phyloP scores from a whole-genome alignment of 345 rosid genomes.

The Eutrema japonicum region DNA sequence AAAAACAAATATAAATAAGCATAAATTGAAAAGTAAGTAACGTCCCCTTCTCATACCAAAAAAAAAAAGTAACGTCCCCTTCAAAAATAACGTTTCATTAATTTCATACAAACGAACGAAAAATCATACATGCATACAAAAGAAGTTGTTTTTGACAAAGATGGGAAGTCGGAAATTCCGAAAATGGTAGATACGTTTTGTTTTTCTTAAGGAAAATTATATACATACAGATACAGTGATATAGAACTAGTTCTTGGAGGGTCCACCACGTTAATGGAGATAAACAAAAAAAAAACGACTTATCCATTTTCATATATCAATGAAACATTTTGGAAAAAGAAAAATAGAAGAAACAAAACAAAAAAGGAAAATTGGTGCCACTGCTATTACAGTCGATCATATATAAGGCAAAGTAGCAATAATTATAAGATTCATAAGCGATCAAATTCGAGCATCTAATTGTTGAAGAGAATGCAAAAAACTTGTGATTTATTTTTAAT shows the following conservation, averaged over 20 bases:
- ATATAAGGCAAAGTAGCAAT: background rate
- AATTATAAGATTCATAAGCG: background rate
- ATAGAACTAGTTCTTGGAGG: constrained; percentile 24
- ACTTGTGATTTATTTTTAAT: background rate
- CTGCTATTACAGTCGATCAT: background rate
- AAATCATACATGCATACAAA: constrained; percentile 25
- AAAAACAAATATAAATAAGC: background rate
- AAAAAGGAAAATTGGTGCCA: background rate
- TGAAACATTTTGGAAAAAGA: background rate
- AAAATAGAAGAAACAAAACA: background rate
- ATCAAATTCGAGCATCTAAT: background rate
- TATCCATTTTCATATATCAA: constrained; percentile 4
- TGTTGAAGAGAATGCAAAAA: background rate
- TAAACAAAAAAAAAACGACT: background rate
- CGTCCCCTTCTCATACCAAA: too few relatives aligned
- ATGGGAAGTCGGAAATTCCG: constrained; percentile 30
- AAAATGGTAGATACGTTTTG: constrained; percentile 24
- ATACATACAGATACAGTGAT: background rate
- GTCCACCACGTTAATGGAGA: constrained; percentile 26
- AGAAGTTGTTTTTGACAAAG: constrained; percentile 37
- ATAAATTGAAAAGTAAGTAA: constrained; percentile 10
- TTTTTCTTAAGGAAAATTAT: background rate
- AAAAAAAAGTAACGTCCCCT: constrained; percentile 15
- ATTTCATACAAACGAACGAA: constrained; percentile 10
- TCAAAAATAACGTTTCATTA: constrained; percentile 26